Evolutionary conservation across 208 protist genomes (phyloP).

Genomic region (Wallacemonas collosoma): DNA sequence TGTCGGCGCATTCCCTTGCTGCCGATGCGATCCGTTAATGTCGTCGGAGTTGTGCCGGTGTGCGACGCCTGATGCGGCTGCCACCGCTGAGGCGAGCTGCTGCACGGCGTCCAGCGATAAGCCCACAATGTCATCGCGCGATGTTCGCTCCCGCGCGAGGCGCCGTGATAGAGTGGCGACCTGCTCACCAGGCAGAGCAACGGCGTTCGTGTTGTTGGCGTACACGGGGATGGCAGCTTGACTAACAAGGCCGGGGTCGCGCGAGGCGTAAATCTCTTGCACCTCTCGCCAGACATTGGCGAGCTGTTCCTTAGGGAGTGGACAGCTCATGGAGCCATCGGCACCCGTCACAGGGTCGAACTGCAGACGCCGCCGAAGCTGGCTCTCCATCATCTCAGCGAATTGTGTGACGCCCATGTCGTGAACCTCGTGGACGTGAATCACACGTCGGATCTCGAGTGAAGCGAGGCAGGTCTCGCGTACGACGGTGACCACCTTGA

Average conservation of each 20-base stretch:
- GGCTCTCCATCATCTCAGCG: slow-evolving; percentile 29
- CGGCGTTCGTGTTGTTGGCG: slow-evolving; percentile 34
- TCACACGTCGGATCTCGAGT: slow-evolving; percentile 44
- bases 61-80: slow-evolving; percentile 5
- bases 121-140: slow-evolving; percentile 52
- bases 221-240: slow-evolving; percentile 52
- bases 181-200: slow-evolving; percentile 31
- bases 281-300: slow-evolving; percentile 60
- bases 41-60: not conserved
- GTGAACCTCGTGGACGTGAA: slow-evolving; percentile 25
- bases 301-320: slow-evolving; percentile 63
- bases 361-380: slow-evolving; percentile 33
- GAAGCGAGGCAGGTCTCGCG: slow-evolving; percentile 63
- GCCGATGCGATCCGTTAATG: not conserved
- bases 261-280: slow-evolving; percentile 37
- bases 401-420: slow-evolving; percentile 36
- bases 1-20: not conserved
- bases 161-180: slow-evolving; percentile 31
- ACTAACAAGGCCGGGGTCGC: slow-evolving; percentile 26
- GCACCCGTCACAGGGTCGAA: slow-evolving; percentile 36
- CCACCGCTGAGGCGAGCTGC: slow-evolving; percentile 8
- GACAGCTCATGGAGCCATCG: slow-evolving; percentile 47
- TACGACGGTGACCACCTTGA: slow-evolving; percentile 38
- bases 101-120: slow-evolving; percentile 42
- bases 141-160: slow-evolving; percentile 34